A percentile compares a stretch with the other conserved stretches of the same genome.
Conservation (phyloP, 2,329 filamentous ascomycete genomes). For the Chaetoscypha palmicola region DNA sequence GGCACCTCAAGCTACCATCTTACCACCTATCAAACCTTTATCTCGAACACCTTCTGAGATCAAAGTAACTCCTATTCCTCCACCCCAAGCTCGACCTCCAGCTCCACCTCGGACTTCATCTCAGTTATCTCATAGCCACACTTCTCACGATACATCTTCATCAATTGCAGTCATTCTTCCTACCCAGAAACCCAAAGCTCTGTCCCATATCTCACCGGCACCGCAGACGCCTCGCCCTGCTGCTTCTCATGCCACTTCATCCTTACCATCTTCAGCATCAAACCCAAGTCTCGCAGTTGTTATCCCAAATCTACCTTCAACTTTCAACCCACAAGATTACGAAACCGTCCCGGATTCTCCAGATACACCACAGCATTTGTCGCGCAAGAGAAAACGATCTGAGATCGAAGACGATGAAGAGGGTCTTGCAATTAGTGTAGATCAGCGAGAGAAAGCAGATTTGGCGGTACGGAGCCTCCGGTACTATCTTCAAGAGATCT, state of each 20-base stretch:
- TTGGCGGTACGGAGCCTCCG: constrained; percentile 64
- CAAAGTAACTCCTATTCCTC: constrained; percentile 8
- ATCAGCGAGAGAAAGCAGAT: constrained; percentile 77
- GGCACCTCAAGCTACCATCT: constrained; percentile 37
- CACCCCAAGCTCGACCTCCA: constrained; percentile 7
- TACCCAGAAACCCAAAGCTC: not conserved
- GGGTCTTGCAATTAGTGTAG: constrained; percentile 55
- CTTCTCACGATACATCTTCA: not conserved
- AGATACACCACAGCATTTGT: constrained; percentile 20
- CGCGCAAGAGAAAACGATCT: constrained; percentile 44
- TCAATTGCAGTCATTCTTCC: not conserved
- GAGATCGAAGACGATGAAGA: constrained; percentile 47
- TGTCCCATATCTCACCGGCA: too few relatives aligned
- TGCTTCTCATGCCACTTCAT: too few relatives aligned
- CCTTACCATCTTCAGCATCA: constrained; percentile 9
- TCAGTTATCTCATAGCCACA: not conserved
- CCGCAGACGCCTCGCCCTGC: too few relatives aligned
- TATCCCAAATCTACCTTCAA: constrained; percentile 21
- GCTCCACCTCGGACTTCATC: constrained; percentile 4
- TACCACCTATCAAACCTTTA: constrained; percentile 21
- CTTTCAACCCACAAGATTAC: constrained; percentile 26
- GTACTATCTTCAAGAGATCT: constrained; percentile 62
- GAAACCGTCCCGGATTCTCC: constrained; percentile 25
- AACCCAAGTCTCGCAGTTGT: constrained; percentile 21
- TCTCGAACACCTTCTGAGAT: not conserved